phyloP scores from a whole-genome alignment of 305 asterid genomes.

The Lippia alba region DNA sequence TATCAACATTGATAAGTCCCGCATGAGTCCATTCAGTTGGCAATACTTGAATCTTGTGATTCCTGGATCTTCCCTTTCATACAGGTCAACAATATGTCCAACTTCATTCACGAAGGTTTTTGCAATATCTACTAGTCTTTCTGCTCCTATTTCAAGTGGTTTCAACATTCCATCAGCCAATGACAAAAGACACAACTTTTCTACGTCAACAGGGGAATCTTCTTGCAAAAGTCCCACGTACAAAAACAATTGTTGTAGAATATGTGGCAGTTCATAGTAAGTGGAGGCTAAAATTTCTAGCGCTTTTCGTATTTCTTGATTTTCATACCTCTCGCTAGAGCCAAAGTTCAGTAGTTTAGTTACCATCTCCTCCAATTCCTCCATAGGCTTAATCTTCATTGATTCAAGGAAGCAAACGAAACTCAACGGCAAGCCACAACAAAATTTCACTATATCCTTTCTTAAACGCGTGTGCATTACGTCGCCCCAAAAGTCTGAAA shows the following conservation, averaged over 20 bases:
- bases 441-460: too few species aligned
- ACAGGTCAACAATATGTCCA: constrained; percentile 12
- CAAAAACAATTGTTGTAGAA: constrained; percentile 27
- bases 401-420: too few species aligned
- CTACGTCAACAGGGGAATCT: background rate
- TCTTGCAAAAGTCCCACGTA: constrained; percentile 20
- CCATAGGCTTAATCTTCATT: background rate
- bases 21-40: background rate
- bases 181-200: constrained; percentile 26
- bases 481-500: too few species aligned
- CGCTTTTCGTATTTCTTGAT: background rate
- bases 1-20: constrained; percentile 18
- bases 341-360: background rate
- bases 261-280: constrained; percentile 27
- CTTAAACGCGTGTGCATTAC: too few species aligned
- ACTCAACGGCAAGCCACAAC: too few species aligned
- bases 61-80: background rate
- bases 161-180: constrained; percentile 26
- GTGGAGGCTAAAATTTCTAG: constrained; percentile 9
- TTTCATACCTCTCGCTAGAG: background rate
- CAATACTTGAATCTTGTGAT: background rate
- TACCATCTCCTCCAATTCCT: background rate
- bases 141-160: background rate
- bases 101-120: constrained; percentile 24
- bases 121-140: background rate